Base-by-base conservation (phyloP, 495 filamentous ascomycete genomes). In the Tricharina praecox region DNA sequence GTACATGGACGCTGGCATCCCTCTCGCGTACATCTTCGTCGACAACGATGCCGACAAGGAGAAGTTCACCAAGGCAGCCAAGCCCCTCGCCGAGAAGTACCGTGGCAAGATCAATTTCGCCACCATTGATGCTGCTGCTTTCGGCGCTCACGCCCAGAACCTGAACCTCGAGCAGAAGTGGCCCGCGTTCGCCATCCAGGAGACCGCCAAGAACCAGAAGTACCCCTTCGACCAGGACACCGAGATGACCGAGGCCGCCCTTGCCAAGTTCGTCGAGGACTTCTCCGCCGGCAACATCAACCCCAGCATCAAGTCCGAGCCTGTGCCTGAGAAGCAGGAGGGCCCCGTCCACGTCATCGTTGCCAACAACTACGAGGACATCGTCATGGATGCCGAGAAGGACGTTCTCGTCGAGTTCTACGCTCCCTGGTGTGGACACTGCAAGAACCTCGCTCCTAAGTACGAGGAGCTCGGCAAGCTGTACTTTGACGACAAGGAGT, bases 341-440 rank as follows among this genome's bases (percentile, higher is more conserved):
- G 85, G 84, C 34, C 73, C 84, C 33, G 87, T 93, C 50, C 78
- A 77, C 35, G 76, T 93, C 40, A 76, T 96, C 48, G 90, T 99
- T 42, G 90, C 90, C 62, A 79, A 92, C 66, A 90, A 76, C 67
- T 99, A 95, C 73, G 74, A 95, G 46, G 78, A 93, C 8, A 64
- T 95, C 42, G 88, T 99, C 60, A 73, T 95, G 25, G 78, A 99
- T 57, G 81, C 93, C 62, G 72, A 81, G 52, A 94, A 96, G 76
- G 90, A 99, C 67, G 90, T 99, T 36, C 74, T 99, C 52, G 74
- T 94, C 49, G 90, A 99, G 70, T 99, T 94, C 73, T 99, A 92
- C 65, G 90, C 90, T 20, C 92, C 92, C 34, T 96, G 90, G 92
- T 99, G 92, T 64, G 90, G 90, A 54, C 90, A 97, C 75, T 97